Evolutionary conservation across 768 basidiomycete species (phyloP).

Genomic region (Tulasnella sp.): DNA sequence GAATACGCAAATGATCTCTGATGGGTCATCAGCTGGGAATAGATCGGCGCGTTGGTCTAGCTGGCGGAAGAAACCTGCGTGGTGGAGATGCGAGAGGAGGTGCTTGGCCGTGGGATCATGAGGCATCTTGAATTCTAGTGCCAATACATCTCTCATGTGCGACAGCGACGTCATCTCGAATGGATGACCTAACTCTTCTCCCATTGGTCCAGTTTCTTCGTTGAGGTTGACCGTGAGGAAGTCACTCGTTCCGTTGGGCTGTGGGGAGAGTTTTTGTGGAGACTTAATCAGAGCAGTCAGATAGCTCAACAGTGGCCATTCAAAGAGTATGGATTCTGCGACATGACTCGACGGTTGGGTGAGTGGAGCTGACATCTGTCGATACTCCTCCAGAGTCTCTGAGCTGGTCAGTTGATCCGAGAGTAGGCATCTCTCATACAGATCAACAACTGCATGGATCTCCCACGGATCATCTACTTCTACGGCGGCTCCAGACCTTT

Average conservation of each 20-base stretch:
- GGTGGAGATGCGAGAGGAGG: conserved; percentile 48
- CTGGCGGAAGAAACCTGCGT: conserved; percentile 49
- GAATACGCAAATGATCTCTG: conserved; percentile 41
- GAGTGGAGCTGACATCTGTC: conserved; percentile 4
- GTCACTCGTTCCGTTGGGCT: not conserved
- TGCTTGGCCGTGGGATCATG: conserved; percentile 42
- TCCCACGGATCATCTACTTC: conserved; percentile 42
- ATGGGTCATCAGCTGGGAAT: conserved; percentile 30
- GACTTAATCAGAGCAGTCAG: conserved; percentile 46
- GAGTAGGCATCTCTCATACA: conserved; percentile 41
- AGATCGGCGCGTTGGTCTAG: conserved; percentile 30
- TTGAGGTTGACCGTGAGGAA: conserved; percentile 33
- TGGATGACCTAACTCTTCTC: conserved; percentile 29
- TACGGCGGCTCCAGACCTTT: conserved; percentile 22
- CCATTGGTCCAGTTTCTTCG: conserved; percentile 18
- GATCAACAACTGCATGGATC: conserved; percentile 41
- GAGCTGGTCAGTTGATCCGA: conserved; percentile 37
- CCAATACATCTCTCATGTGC: conserved; percentile 50
- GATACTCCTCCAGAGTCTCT: conserved; percentile 39
- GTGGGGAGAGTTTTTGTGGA: conserved; percentile 21
- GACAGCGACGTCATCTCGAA: conserved; percentile 49
- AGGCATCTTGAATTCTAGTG: conserved; percentile 44
- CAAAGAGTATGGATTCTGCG: conserved; percentile 41
- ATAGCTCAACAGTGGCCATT: conserved; percentile 55
- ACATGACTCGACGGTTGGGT: conserved; percentile 23